Base-by-base conservation (phyloP, 108 stramenopile species). In the Cylindrotheca fusiformis region DNA sequence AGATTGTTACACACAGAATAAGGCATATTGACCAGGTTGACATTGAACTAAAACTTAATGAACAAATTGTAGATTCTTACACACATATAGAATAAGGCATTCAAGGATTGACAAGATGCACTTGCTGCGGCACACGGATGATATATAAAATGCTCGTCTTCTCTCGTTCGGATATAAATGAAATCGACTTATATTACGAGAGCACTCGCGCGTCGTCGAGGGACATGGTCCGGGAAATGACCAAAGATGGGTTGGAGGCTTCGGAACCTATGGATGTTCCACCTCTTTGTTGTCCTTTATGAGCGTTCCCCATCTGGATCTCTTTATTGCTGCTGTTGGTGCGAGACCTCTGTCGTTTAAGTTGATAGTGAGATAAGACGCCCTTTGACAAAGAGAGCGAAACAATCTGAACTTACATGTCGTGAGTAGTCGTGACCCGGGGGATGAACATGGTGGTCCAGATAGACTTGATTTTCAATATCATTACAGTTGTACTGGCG, bases 381-480 rank as follows among this genome's bases (percentile, higher is more conserved):
- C n/a, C n/a, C n/a, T n/a, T n/a, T n/a, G n/a, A n/a, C n/a, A n/a
- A n/a, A n/a, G n/a, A n/a, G n/a, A n/a, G n/a, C n/a, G n/a, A n/a
- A n/a, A n/a, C n/a, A n/a, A n/a, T n/a, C n/a, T n/a, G n/a, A n/a
- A n/a, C n/a, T n/a, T n/a, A n/a, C n/a, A n/a, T n/a, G n/a, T n/a
- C n/a, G n/a, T n/a, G n/a, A n/a, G 33, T 66, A 53, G 25, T 66
- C 65, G 27, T 66, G 65, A 47, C 65, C 65, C 1, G 65, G 65
- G 1, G 65, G 65, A 48, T 66, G 65, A 44, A 66, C 36, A 29
- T 66, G 65, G 48, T 66, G 65, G 32, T 66, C 65, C 48, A 66
- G 24, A 12, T 55, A 41, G n/a, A 66, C 65, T 25, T 55, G 48
- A 55, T 56, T 55, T 30, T 66, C 54, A 5, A 62, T 64, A 52